These are phyloP conservation scores for Aspergillus biplanus DNA, from an alignment of 495 filamentous ascomycete genomes.

Conservation along the genomic window DNA sequence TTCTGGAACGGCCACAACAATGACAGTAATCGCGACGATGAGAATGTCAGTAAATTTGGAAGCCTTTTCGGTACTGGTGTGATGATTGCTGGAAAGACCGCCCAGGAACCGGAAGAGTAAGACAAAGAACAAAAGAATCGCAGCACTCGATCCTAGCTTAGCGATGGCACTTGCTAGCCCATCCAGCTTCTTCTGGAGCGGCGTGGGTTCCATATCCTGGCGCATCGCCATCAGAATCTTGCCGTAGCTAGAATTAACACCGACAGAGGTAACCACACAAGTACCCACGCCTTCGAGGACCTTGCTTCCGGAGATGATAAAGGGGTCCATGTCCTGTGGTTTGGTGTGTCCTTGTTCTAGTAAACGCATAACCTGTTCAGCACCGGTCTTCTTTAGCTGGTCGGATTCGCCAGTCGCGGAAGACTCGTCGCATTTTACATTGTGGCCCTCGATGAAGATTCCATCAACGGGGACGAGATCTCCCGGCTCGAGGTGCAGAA, in stretches of 20 bases:
- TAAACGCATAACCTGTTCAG: constrained; percentile 64
- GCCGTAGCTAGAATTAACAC: constrained; percentile 79
- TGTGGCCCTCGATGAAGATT: constrained; percentile 66
- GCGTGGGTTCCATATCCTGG: constrained; percentile 78
- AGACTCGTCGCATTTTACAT: constrained; percentile 71
- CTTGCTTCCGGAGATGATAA: constrained; percentile 80
- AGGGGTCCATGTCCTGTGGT: constrained; percentile 41
- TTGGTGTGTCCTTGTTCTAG: constrained; percentile 40
- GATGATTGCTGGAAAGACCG: constrained; percentile 46
- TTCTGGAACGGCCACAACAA: constrained; percentile 70
- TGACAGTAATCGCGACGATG: constrained; percentile 63
- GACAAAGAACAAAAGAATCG: constrained; percentile 77
- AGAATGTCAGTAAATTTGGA: constrained; percentile 65
- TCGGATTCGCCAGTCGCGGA: constrained; percentile 76
- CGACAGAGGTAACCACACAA: constrained; percentile 78
- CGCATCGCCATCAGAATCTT: constrained; percentile 86
- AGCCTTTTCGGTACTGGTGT: constrained; percentile 60
- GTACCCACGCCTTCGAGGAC: constrained; percentile 82
- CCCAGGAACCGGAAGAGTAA: constrained; percentile 79
- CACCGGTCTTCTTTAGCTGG: constrained; percentile 64
- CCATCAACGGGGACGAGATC: constrained; percentile 77
- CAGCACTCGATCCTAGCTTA: constrained; percentile 74
- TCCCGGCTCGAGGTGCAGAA: constrained; percentile 74
- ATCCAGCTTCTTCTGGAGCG: constrained; percentile 81
- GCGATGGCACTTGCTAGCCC: constrained; percentile 81